Base-by-base conservation (phyloP, 1,284 basidiomycete genomes). In the Sphagnurus paluster region DNA sequence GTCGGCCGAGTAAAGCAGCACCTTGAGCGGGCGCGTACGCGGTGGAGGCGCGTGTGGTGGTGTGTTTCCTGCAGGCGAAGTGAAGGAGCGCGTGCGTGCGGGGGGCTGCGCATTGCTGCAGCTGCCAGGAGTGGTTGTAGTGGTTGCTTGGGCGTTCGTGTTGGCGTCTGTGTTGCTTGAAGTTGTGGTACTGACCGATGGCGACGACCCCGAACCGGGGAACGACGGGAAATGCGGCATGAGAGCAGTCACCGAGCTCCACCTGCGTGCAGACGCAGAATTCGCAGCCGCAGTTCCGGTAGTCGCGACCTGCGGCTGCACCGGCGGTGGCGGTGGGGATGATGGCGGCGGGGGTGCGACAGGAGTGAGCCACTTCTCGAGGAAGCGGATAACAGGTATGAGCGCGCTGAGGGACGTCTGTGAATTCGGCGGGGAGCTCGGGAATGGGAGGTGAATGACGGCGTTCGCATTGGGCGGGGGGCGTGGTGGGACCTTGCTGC, bases 1-100 rank as follows among this genome's bases (percentile, higher is more conserved):
- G 59, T 91, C 88, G n/a, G 83, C 77, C 10, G 83, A 86, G 61
- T 87, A 87, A 28, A 90, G 61, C 48, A 90, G 71, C 41, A 90
- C 68, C 62, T 87, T 87, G 45, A 84, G 69, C 5, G 85, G 86
- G 26, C 87, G 77, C n/a, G 70, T 69, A 39, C 66, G 61, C 4
- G 28, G 49, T 38, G 11, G 47, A 44, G 2, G 58, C 46, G 17
- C 61, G 48, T 23, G 54, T 47, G 42, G 32, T 8, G 21, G 23
- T 10, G 36, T 21, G 17, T 52, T 40, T 9, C 45, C 24, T 11
- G 60, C 48, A 14, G 62, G 50, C 24, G 60, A 50, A 30, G 66
- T 52, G 25, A 49, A 50, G 13, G 52, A 53, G 16, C 52, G 52
- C 1, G 40, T 42, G 32, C 44, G 50, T 13, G 52, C 5, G 16